These are phyloP conservation scores for Triticum monococcum DNA, from an alignment of 176 grass and related monocot species.

Conservation along the genomic window DNA sequence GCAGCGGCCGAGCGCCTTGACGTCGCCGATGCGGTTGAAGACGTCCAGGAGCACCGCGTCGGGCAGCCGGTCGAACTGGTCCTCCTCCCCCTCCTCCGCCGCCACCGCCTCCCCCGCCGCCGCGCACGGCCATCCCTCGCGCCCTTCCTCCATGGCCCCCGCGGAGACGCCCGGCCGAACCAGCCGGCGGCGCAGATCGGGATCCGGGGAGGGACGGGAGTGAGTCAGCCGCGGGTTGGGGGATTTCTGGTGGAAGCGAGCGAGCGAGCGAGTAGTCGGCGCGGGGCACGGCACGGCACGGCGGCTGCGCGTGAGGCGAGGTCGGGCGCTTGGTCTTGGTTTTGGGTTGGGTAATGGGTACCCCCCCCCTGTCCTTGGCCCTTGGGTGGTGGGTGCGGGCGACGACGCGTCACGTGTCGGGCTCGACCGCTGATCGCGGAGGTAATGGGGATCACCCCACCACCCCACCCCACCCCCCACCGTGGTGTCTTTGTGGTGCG, in stretches of 20 bases:
- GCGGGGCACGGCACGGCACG: not conserved
- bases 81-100: conserved; percentile 2
- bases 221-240: not conserved
- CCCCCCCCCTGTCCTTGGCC: not conserved
- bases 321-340: not conserved
- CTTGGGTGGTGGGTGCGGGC: not conserved
- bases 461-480: not conserved
- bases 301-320: conserved; percentile 7
- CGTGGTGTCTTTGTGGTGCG: not conserved
- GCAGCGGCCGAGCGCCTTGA: conserved; percentile 85
- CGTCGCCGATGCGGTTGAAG: conserved; percentile 79
- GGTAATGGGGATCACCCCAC: not conserved
- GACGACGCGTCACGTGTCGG: conserved; percentile 40
- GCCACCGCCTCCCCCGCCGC: not conserved
- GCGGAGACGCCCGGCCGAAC: not conserved
- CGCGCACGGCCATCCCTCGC: not conserved
- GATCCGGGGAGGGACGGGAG: conserved; percentile 24
- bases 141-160: conserved; percentile 7
- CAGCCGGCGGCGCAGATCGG: conserved; percentile 28
- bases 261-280: conserved; percentile 11
- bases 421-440: conserved; percentile 13
- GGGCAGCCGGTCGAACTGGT: conserved; percentile 80
- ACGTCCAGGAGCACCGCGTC: conserved; percentile 79
- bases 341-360: no score
- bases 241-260: conserved; percentile 15